Base-by-base conservation (phyloP, 495 filamentous ascomycete genomes). In the Pseudomonodictys pantanalensis region DNA sequence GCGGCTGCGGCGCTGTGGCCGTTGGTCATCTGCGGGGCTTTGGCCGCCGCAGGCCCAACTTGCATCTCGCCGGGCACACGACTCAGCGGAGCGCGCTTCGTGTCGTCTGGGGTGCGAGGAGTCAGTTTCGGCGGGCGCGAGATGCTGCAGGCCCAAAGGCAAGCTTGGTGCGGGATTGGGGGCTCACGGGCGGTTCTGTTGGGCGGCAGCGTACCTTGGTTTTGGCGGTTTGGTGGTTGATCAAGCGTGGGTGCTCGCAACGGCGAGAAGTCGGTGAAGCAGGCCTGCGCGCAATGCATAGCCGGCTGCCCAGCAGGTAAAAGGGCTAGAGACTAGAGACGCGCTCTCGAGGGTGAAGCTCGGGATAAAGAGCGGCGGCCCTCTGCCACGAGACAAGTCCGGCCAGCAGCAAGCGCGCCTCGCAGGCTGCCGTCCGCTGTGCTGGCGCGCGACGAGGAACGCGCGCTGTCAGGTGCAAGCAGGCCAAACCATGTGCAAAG, bases 11-110 rank as follows among this genome's bases (percentile, higher is more conserved):
- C 60, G 49, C 46, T 33, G 49, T 49, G 51, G 58, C 62, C 61
- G 38, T 65, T 63, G 42, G 44, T 48, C 33, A 45, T 28, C 24
- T 35, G 24, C 30, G 42, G 30, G 33, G 62, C 17, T 12, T 38
- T 46, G 24, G 35, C 12, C 15, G 42, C 48, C 15, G n/a, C n/a
- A n/a, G n/a, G n/a, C n/a, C 44, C 53, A 46, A 29, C 32, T 25
- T 59, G 48, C 59, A 62, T 67, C 23, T 38, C 52, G 47, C 53
- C 41, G 49, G 59, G n/a, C n/a, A n/a, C n/a, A n/a, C 55, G 64
- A 54, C 51, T 56, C 50, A 45, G 64, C 33, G 8, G 44, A 38
- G 15, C 15, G 33, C 28, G 42, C 42, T 25, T 17, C 24, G 23
- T 6, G 43, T n/a, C 17, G 35, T 18, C 32, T 52, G 43, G 26